These are phyloP conservation scores for Phyllosticta citribraziliensis DNA, from an alignment of 2,329 filamentous ascomycete species.

Conservation along the genomic window DNA sequence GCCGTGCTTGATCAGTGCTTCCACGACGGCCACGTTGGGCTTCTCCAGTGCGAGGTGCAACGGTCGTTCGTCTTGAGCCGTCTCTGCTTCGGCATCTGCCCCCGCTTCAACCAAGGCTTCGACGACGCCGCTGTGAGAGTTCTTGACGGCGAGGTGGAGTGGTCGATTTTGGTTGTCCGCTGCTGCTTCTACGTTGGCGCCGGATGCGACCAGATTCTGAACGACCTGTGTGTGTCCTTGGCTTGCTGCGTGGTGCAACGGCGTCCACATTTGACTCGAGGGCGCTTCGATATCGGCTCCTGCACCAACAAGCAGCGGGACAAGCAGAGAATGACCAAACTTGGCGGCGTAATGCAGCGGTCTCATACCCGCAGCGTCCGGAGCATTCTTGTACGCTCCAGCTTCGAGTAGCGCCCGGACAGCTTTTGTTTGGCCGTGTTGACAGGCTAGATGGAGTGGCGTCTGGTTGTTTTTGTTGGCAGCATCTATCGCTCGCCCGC, in stretches of 20 bases:
- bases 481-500: not conserved
- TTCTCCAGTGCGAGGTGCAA: conserved; percentile 20
- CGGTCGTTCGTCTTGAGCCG: not conserved
- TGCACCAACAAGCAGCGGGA: not conserved
- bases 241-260: not conserved
- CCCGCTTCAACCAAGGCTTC: not conserved
- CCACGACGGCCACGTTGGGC: conserved; percentile 21
- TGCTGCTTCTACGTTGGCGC: not conserved
- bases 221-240: not conserved
- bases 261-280: not conserved
- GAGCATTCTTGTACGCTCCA: not conserved
- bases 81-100: not conserved
- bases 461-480: not conserved
- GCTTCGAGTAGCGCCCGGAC: not conserved
- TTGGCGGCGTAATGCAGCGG: not conserved
- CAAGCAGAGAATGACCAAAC: not conserved
- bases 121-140: not conserved
- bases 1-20: conserved; percentile 22
- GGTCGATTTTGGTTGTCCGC: not conserved
- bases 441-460: not conserved
- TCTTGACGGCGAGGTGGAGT: not conserved
- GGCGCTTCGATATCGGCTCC: not conserved
- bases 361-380: not conserved
- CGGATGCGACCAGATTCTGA: not conserved
- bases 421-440: not conserved